Percentiles rank a stretch among this genome's conserved stretches.
Evolutionary conservation across 495 filamentous ascomycete genomes (phyloP).

Genomic region (Hypoxylon perforatum): DNA sequence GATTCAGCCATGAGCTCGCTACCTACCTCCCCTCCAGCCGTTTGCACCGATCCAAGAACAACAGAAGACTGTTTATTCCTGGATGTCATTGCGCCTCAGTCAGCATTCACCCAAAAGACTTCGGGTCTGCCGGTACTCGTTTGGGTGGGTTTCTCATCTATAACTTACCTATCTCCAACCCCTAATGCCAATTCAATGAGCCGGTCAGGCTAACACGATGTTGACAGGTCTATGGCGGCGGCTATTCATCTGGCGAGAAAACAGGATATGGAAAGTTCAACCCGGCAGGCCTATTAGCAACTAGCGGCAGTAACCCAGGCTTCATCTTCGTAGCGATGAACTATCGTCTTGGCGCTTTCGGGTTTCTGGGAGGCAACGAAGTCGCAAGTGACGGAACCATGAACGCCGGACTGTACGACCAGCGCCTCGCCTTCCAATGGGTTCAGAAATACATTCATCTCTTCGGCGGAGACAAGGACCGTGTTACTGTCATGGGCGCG

Average conservation of each 20-base stretch:
- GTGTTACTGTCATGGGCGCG: slow-evolving; percentile 65
- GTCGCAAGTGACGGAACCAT: slow-evolving; percentile 58
- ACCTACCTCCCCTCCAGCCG: too few species aligned
- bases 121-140: background rate
- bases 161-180: background rate
- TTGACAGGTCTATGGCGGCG: slow-evolving; percentile 10
- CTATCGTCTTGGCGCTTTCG: slow-evolving; percentile 71
- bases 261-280: slow-evolving; percentile 13
- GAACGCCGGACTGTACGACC: slow-evolving; percentile 62
- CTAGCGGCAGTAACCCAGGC: slow-evolving; percentile 5
- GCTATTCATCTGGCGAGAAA: slow-evolving; percentile 7
- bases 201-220: background rate
- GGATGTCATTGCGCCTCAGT: too few species aligned
- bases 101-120: background rate
- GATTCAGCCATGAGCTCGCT: too few species aligned
- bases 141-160: background rate
- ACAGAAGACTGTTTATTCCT: too few species aligned
- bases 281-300: slow-evolving; percentile 8
- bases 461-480: slow-evolving; percentile 62
- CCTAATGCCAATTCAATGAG: too few species aligned
- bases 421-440: slow-evolving; percentile 64
- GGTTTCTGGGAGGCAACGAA: slow-evolving; percentile 64
- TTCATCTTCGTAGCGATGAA: slow-evolving; percentile 69
- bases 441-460: slow-evolving; percentile 63
- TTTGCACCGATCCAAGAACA: too few species aligned